These are phyloP conservation scores for Cajanus cajan DNA, from an alignment of 306 rosid genomes.

Conservation along the genomic window DNA sequence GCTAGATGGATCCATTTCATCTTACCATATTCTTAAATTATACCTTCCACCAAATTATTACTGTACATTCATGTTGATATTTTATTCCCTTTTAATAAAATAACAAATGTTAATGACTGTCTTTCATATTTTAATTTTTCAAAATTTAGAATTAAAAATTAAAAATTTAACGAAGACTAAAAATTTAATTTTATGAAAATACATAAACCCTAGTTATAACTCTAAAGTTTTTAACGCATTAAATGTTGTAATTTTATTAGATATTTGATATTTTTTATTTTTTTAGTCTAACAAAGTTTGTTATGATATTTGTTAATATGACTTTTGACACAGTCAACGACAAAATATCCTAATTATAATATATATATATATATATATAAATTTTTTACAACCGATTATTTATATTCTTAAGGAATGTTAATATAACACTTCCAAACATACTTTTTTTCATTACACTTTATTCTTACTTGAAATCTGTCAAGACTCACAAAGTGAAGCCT, in stretches of 20 bases:
- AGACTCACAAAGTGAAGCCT: not conserved
- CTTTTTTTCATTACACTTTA: not conserved
- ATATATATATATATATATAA: too few relatives aligned
- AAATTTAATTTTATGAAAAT: not conserved
- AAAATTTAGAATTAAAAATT: not conserved
- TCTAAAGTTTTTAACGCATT: not conserved
- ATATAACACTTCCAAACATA: not conserved
- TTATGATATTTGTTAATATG: not conserved
- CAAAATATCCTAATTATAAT: too few relatives aligned
- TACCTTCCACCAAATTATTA: not conserved
- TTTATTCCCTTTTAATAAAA: conserved; percentile 2
- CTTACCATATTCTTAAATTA: conserved; percentile 18
- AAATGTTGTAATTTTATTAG: not conserved
- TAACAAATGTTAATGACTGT: not conserved
- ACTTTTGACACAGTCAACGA: too few relatives aligned
- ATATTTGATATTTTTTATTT: not conserved
- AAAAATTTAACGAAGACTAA: not conserved
- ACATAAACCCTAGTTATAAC: not conserved
- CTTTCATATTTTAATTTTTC: not conserved
- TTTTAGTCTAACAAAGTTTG: not conserved
- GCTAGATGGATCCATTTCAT: conserved; percentile 7
- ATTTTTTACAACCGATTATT: too few relatives aligned
- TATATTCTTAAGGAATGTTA: not conserved
- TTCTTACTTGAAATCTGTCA: not conserved
- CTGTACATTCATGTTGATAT: not conserved